A percentile compares a stretch with the other conserved stretches of the same genome.
Evolutionary conservation across 2,329 filamentous ascomycete species (phyloP).

Genomic region (Ophiostoma australiae): DNA sequence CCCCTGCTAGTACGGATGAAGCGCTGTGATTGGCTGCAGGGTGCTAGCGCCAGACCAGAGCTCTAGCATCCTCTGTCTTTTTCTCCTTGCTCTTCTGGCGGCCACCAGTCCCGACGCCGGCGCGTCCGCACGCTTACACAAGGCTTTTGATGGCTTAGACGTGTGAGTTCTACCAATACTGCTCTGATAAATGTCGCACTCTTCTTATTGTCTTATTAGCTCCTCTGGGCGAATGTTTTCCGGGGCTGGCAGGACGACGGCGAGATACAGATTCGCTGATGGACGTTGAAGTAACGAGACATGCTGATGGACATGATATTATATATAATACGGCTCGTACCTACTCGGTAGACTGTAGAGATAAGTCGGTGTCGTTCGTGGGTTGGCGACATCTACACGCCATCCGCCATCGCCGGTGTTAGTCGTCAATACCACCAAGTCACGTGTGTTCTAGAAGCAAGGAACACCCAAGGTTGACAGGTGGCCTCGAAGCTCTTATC

Average conservation of each 20-base stretch:
- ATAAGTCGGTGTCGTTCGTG: not conserved
- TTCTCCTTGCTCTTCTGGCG: not conserved
- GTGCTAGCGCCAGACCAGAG: not conserved
- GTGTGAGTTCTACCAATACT: not conserved
- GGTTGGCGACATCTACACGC: not conserved
- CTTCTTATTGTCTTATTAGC: not conserved
- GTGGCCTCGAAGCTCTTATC: conserved; percentile 10
- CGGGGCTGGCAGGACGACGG: not conserved
- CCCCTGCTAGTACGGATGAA: not conserved
- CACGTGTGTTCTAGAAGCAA: conserved; percentile 14
- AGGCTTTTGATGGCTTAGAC: conserved; percentile 10
- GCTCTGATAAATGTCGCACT: conserved; percentile 8
- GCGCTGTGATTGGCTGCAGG: not conserved
- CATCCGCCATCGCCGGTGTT: not conserved
- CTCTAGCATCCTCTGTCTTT: not conserved
- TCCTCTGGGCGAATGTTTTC: not conserved
- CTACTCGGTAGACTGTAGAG: too few relatives aligned
- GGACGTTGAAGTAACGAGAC: not conserved
- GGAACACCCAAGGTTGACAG: not conserved
- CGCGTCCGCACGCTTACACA: conserved; percentile 7
- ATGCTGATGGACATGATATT: too few relatives aligned
- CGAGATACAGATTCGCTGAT: not conserved
- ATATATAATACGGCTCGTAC: too few relatives aligned
- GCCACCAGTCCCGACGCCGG: not conserved
- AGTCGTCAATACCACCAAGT: not conserved